Evolutionary conservation across 129 eudicot genomes (phyloP), one percentile per base, ranked within the genome.

Genomic region (Flaveria brownii): DNA sequence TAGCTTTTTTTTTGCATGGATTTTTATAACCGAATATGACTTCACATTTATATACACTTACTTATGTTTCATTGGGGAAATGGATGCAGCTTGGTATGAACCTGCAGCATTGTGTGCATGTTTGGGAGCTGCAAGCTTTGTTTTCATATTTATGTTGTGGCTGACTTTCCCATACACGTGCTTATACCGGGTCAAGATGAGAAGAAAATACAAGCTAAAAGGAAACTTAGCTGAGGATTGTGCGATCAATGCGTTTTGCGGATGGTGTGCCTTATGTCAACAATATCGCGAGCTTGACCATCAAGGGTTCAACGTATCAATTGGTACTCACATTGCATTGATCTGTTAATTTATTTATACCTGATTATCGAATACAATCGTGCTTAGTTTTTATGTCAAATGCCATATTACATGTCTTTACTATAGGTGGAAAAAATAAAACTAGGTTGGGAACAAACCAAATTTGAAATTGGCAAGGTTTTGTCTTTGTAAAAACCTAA

Each of bases 211-310:
- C 49, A 83, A 83, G 43, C 45, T 83, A 9, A 79, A 79, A 70
- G 87, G 87, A 62, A 79, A 74, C 68, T 57, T 75, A 41, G 1
- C 54, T 1, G 70, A 70, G 26, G 87, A 83, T 54, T 83, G 84
- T 57, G 59, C 65, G 17, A 69, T 76, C 45, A 77, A 79, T 45
- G 77, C 83, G 0, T 83, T 79, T 71, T 83, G 84, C 23, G 80
- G 79, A 28, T 80, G 84, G 80, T 83, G 84, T 62, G 81, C 87
- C 71, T 83, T 83, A 62, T 83, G 87, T 49, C 87, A 79, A 79
- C 60, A 83, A 47, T 83, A 74, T 70, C 84, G 87, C 2, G 87
- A 83, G 80, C 84, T 83, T 51, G 87, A 83, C 39, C 87, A 79
- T 79, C 87, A 79, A 69, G 87, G 87, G 8, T 83, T 83, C 39